Percentiles rank a stretch among this genome's conserved stretches.
phyloP scores from a whole-genome alignment of 225 moss, liverwort and hornwort species.

The Physcomitrium patens region DNA sequence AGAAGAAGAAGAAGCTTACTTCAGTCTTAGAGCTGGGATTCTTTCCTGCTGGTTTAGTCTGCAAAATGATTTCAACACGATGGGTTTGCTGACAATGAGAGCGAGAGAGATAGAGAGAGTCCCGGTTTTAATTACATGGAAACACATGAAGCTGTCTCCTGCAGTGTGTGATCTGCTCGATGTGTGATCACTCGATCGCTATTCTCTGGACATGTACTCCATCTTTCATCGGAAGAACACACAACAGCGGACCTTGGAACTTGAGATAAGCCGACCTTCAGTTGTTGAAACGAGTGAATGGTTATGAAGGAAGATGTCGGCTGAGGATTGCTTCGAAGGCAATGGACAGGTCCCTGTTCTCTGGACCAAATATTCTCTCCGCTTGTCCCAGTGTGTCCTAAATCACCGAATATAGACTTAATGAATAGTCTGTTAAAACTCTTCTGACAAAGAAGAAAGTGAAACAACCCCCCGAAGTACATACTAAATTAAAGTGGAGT shows the following conservation, averaged over 20 bases:
- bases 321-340: constrained; percentile 95
- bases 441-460: not conserved
- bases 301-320: constrained; percentile 82
- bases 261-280: not conserved
- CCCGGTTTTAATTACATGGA: constrained; percentile 41
- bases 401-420: constrained; percentile 13
- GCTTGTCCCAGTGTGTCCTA: constrained; percentile 94
- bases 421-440: not conserved
- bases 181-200: constrained; percentile 23
- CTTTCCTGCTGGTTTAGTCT: constrained; percentile 24
- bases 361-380: constrained; percentile 89
- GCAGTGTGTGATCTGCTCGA: not conserved
- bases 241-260: not conserved
- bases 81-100: constrained; percentile 9
- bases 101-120: constrained; percentile 22
- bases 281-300: not conserved
- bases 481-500: not conserved
- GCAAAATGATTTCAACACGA: constrained; percentile 25
- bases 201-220: not conserved
- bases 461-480: too few relatives aligned
- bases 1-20: constrained; percentile 6
- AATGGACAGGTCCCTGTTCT: constrained; percentile 85
- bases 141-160: constrained; percentile 30
- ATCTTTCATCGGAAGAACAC: not conserved
- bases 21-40: constrained; percentile 23